phyloP scores from a whole-genome alignment of 495 filamentous ascomycete genomes.

The Entonaema liquescens region DNA sequence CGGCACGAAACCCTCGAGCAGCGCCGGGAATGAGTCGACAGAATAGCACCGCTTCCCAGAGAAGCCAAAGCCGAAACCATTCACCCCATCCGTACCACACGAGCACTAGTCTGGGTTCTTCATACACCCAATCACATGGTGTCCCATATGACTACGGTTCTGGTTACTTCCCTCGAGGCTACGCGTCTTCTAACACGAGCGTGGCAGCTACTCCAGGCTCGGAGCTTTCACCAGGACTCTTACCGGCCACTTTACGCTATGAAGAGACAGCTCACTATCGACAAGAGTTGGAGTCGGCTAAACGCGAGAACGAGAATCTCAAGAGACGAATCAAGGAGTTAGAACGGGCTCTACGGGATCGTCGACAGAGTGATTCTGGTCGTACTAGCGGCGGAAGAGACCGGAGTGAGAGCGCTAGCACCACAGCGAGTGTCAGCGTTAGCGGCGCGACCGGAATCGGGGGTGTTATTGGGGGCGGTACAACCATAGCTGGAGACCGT shows the following conservation, averaged over 20 bases:
- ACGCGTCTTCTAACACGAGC: slow-evolving; percentile 39
- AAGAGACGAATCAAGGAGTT: slow-evolving; percentile 77
- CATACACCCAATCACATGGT: slow-evolving; percentile 35
- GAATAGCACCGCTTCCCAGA: slow-evolving; percentile 55
- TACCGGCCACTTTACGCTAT: slow-evolving; percentile 67
- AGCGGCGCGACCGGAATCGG: slow-evolving; percentile 37
- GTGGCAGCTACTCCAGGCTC: slow-evolving; percentile 48
- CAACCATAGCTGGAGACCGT: slow-evolving; percentile 40
- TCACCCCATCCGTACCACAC: slow-evolving; percentile 49
- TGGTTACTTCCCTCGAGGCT: slow-evolving; percentile 46
- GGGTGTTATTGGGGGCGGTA: slow-evolving; percentile 32
- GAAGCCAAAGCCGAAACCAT: slow-evolving; percentile 49
- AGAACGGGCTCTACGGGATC: slow-evolving; percentile 62
- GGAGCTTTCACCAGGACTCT: slow-evolving; percentile 55
- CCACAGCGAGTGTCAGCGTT: slow-evolving; percentile 45
- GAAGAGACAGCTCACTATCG: slow-evolving; percentile 76
- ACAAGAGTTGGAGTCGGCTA: slow-evolving; percentile 75
- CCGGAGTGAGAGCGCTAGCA: slow-evolving; percentile 49
- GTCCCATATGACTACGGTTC: slow-evolving; percentile 42
- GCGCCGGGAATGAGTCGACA: slow-evolving; percentile 53
- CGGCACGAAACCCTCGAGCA: slow-evolving; percentile 46
- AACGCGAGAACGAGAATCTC: slow-evolving; percentile 82
- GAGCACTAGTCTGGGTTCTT: slow-evolving; percentile 37
- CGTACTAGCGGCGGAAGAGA: slow-evolving; percentile 49
- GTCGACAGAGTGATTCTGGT: slow-evolving; percentile 56